Conservation (phyloP, 129 eudicot genomes). For the Chrysanthemum makinoi region DNA sequence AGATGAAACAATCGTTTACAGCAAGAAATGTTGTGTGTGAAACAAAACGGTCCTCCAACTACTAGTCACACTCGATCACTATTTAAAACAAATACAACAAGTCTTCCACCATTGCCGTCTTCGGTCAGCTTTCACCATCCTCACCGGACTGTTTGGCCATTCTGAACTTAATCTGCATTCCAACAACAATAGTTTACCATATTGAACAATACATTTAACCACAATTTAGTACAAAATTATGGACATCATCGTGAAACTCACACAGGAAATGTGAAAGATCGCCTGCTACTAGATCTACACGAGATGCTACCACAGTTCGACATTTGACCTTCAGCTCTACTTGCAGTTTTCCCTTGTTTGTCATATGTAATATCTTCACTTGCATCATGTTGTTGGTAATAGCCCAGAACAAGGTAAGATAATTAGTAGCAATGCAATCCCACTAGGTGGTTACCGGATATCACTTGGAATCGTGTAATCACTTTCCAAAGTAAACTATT, state of each 20-base stretch:
- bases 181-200: not conserved
- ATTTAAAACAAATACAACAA: slow-evolving; percentile 36
- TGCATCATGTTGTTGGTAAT: too few species aligned
- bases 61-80: slow-evolving; percentile 7
- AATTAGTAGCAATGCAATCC: too few species aligned
- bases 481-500: too few species aligned
- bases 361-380: not conserved
- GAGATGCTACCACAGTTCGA: slow-evolving; percentile 28
- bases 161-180: slow-evolving; percentile 33
- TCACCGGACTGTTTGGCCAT: slow-evolving; percentile 42
- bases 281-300: slow-evolving; percentile 34
- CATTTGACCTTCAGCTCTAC: not conserved
- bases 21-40: too few species aligned
- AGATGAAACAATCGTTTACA: too few species aligned
- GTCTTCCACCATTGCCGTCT: slow-evolving; percentile 31
- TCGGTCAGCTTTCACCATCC: slow-evolving; percentile 44
- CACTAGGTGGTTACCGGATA: too few species aligned
- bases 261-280: slow-evolving; percentile 55
- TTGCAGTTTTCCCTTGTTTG: not conserved
- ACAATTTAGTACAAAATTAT: not conserved
- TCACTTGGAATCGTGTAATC: too few species aligned
- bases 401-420: too few species aligned
- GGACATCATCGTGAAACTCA: slow-evolving; percentile 19
- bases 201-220: not conserved
- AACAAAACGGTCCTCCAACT: not conserved